Evolutionary conservation across 2,329 filamentous ascomycete genomes (phyloP).

Genomic region (Colletotrichum scovillei): DNA sequence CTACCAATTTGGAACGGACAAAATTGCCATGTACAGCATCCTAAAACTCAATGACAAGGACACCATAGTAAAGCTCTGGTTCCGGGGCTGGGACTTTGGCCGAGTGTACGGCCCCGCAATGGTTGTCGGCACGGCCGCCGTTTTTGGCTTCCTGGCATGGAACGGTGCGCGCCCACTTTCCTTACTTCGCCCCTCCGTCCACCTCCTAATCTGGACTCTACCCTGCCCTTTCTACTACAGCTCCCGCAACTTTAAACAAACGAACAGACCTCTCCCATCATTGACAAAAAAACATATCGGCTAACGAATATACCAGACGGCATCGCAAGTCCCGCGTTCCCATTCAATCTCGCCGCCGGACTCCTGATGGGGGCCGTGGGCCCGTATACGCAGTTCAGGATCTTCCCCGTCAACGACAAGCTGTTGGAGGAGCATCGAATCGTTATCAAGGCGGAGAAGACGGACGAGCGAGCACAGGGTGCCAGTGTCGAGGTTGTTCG

Average conservation of each 20-base stretch:
- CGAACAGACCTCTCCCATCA: background rate
- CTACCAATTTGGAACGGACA: background rate
- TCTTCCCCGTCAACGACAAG: background rate
- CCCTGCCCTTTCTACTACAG: background rate
- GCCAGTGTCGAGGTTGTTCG: background rate
- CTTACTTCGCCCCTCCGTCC: background rate
- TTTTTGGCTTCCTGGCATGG: conserved; percentile 10
- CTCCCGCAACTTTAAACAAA: background rate
- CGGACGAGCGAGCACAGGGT: background rate
- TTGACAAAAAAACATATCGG: too few species aligned
- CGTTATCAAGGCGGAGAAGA: background rate
- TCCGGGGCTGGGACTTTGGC: background rate
- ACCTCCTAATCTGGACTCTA: too few species aligned
- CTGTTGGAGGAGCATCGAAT: background rate
- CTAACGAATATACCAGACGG: background rate
- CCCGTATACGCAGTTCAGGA: background rate
- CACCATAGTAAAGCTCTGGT: background rate
- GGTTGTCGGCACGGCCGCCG: background rate
- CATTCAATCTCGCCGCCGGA: background rate
- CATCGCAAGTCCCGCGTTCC: background rate
- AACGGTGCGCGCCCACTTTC: conserved; percentile 2
- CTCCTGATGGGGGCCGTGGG: background rate
- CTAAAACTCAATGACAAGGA: background rate
- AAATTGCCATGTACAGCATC: conserved; percentile 2
- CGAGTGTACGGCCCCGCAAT: conserved; percentile 10